Percentiles rank a stretch among this genome's conserved stretches.
Conservation (phyloP, 2,329 filamentous ascomycete species). For the Teratosphaeria destructans region DNA sequence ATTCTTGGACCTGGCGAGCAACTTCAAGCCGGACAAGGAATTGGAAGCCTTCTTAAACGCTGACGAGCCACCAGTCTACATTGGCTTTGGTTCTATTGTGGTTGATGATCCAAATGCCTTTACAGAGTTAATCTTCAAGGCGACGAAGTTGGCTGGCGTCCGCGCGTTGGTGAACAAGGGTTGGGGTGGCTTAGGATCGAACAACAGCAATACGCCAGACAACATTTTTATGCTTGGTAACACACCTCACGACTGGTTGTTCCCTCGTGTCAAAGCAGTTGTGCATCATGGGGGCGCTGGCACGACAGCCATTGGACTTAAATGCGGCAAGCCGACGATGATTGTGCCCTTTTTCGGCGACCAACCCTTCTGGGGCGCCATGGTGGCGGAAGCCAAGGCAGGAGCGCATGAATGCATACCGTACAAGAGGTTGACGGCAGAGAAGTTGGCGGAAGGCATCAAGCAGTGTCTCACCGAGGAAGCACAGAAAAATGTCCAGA, state of each 20-base stretch:
- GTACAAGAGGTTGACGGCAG: constrained; percentile 54
- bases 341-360: constrained; percentile 73
- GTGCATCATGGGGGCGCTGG: constrained; percentile 72
- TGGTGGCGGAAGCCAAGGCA: constrained; percentile 53
- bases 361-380: constrained; percentile 67
- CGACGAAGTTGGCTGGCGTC: constrained; percentile 54
- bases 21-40: constrained; percentile 25
- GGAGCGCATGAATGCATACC: constrained; percentile 55
- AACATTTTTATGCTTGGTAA: constrained; percentile 64
- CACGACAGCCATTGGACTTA: constrained; percentile 64
- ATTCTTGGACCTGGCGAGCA: constrained; percentile 26
- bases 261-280: constrained; percentile 54
- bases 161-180: constrained; percentile 64
- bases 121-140: constrained; percentile 61
- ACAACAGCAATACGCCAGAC: constrained; percentile 48
- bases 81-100: constrained; percentile 67
- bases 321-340: constrained; percentile 62
- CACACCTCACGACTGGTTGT: constrained; percentile 68
- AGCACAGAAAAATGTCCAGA: constrained; percentile 46
- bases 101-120: constrained; percentile 61
- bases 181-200: constrained; percentile 60
- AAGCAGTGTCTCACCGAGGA: constrained; percentile 54
- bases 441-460: constrained; percentile 61
- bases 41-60: constrained; percentile 41
- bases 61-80: constrained; percentile 56